Base-by-base conservation (phyloP, 345 rosid species). In the Gossypioides kirkii region DNA sequence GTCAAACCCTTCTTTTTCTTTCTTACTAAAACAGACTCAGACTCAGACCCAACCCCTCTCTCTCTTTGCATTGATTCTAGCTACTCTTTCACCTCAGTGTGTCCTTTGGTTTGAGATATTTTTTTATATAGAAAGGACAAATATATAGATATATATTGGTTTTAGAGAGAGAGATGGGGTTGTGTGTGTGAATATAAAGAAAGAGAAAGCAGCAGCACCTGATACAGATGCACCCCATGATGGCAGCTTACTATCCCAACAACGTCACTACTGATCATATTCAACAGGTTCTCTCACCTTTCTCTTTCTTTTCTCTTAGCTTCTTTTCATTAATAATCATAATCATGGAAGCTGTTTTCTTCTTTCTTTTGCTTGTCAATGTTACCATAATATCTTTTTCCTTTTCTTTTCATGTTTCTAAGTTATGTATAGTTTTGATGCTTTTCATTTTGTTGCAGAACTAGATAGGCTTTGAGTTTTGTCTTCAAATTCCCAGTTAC, bases 151-250 rank as follows among this genome's bases (percentile, higher is more conserved):
- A 18, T 22, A 13, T 13, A 0, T 54, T 54, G 10, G 2, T 20
- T 46, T 10, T 46, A 46, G 14, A 55, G 3, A 18, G 20, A 18
- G 18, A 7, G 26, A 20, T 10, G 17, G 20, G 7, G 25, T 18
- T 54, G 38, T 4, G 38, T 55, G 26, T 18, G 13, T 20, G 60
- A 9, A 5, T 6, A 12, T n/a, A 54, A 54, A 25, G 84, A 75
- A 72, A 76, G 75, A 79, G 81, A 77, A 88, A 88, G 95, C 97
- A 95, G 85, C 99, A 95, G 98, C 98, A 92, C 96, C 99, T 92
- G 96, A 91, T 91, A 93, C 97, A 95, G 94, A 91, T 89, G 98
- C 99, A 96, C 94, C 98, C 97, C 95, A 87, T 88, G 97, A 93
- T 96, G 96, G 94, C 98, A 79, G 89, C 98, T 75, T 96, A 91